These are phyloP conservation scores for Afroboletus lepidellus DNA, from an alignment of 1,284 basidiomycete genomes.

Conservation along the genomic window DNA sequence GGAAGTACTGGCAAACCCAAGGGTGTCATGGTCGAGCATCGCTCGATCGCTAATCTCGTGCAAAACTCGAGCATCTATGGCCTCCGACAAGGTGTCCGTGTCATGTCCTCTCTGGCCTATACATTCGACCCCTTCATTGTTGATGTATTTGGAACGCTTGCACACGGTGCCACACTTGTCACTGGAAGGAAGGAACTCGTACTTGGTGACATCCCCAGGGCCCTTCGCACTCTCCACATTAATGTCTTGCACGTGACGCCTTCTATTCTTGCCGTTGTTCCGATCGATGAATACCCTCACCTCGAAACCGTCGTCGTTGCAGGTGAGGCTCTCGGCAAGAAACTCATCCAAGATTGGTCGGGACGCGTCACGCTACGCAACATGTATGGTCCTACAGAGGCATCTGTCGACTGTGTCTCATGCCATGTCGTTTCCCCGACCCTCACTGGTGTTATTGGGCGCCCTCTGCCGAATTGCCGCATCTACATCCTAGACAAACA, in stretches of 20 bases:
- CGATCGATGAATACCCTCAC: slow-evolving; percentile 25
- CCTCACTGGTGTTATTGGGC: slow-evolving; percentile 30
- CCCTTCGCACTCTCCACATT: slow-evolving; percentile 27
- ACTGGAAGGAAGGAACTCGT: slow-evolving; percentile 33
- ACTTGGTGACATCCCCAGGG: slow-evolving; percentile 31
- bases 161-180: slow-evolving; percentile 30
- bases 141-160: slow-evolving; percentile 29
- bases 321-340: slow-evolving; percentile 31
- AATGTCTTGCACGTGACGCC: slow-evolving; percentile 31
- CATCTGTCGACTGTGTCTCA: slow-evolving; percentile 32
- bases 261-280: slow-evolving; percentile 32
- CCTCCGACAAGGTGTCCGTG: slow-evolving; percentile 22
- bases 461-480: slow-evolving; percentile 32
- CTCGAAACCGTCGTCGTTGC: slow-evolving; percentile 30
- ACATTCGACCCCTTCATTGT: slow-evolving; percentile 33
- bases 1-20: slow-evolving; percentile 30
- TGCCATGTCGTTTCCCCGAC: slow-evolving; percentile 24
- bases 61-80: slow-evolving; percentile 28
- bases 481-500: slow-evolving; percentile 36
- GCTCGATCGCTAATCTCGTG: slow-evolving; percentile 33
- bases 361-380: slow-evolving; percentile 29
- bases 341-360: slow-evolving; percentile 31
- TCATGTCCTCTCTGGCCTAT: slow-evolving; percentile 32
- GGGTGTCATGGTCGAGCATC: slow-evolving; percentile 34
- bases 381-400: slow-evolving; percentile 38